Evolutionary conservation across 2,329 filamentous ascomycete species (phyloP).

Genomic region (Calonectria leucothoes): DNA sequence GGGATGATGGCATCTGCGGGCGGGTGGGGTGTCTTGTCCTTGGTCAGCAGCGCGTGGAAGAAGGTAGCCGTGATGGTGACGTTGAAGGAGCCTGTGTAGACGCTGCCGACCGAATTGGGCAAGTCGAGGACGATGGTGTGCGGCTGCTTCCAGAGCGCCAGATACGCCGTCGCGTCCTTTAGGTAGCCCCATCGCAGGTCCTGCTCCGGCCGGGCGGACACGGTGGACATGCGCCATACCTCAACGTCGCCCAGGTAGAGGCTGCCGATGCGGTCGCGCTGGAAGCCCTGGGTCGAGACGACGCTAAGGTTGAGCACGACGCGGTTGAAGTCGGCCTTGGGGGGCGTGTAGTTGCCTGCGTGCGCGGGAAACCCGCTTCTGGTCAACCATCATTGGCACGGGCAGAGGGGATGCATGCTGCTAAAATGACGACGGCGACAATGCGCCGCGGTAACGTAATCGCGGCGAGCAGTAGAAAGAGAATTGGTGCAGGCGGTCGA

Average conservation of each 20-base stretch:
- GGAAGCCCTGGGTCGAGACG: slow-evolving; percentile 75
- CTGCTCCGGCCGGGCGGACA: slow-evolving; percentile 73
- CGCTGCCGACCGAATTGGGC: slow-evolving; percentile 75
- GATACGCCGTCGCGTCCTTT: slow-evolving; percentile 82
- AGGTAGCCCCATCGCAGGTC: slow-evolving; percentile 82
- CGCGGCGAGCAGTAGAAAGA: not conserved
- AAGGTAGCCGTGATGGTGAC: slow-evolving; percentile 81
- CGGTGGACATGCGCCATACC: slow-evolving; percentile 86
- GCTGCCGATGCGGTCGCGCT: slow-evolving; percentile 80
- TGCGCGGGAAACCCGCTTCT: not conserved
- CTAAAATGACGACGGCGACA: not conserved
- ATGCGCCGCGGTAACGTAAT: not conserved
- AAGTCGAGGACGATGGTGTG: slow-evolving; percentile 86
- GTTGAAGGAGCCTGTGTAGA: slow-evolving; percentile 80
- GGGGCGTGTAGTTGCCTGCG: slow-evolving; percentile 47
- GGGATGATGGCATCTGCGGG: not conserved
- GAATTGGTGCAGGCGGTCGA: too few relatives aligned
- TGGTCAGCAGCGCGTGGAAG: slow-evolving; percentile 55
- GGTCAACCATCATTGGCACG: not conserved
- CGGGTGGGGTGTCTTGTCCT: not conserved
- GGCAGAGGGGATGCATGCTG: not conserved
- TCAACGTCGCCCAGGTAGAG: slow-evolving; percentile 84
- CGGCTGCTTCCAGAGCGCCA: slow-evolving; percentile 73
- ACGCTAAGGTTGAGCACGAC: slow-evolving; percentile 83
- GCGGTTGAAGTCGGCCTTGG: slow-evolving; percentile 76